phyloP scores from a whole-genome alignment of 176 grass and related monocot species.

The Carex cristatella region DNA sequence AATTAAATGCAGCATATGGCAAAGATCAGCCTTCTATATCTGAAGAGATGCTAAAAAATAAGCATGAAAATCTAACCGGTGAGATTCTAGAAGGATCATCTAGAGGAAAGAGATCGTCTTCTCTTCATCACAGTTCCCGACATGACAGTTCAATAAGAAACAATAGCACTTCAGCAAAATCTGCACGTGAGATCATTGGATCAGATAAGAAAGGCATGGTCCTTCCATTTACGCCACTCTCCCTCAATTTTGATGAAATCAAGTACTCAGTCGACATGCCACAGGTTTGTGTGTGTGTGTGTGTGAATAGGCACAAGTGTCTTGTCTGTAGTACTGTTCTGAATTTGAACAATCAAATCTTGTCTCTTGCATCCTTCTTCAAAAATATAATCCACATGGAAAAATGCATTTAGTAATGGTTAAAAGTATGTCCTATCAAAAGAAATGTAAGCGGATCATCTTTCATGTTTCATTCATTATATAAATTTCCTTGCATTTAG shows the following conservation, averaged over 20 bases:
- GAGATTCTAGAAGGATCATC: conserved; percentile 32
- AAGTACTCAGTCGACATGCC: conserved; percentile 97
- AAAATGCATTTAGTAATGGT: background rate
- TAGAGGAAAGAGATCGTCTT: conserved; percentile 31
- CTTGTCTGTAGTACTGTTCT: background rate
- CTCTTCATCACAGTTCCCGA: background rate
- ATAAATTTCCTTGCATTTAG: background rate
- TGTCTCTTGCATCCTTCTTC: background rate
- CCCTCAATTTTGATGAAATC: conserved; percentile 63
- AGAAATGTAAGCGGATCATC: background rate
- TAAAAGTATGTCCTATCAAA: background rate
- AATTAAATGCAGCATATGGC: conserved; percentile 53
- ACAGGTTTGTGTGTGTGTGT: conserved; percentile 39
- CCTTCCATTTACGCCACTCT: conserved; percentile 79
- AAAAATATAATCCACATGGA: too few relatives aligned
- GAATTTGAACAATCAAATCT: background rate
- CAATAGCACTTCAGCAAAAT: conserved; percentile 10
- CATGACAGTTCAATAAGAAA: background rate
- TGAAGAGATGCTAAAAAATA: conserved; percentile 67
- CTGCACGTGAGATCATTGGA: conserved; percentile 11
- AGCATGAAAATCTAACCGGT: conserved; percentile 48
- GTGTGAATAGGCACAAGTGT: background rate
- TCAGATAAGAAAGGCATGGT: conserved; percentile 65
- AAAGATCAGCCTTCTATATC: conserved; percentile 54
- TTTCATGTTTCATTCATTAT: background rate